phyloP scores from a whole-genome alignment of 2,329 filamentous ascomycete genomes.

The Verticillium nonalfalfae region DNA sequence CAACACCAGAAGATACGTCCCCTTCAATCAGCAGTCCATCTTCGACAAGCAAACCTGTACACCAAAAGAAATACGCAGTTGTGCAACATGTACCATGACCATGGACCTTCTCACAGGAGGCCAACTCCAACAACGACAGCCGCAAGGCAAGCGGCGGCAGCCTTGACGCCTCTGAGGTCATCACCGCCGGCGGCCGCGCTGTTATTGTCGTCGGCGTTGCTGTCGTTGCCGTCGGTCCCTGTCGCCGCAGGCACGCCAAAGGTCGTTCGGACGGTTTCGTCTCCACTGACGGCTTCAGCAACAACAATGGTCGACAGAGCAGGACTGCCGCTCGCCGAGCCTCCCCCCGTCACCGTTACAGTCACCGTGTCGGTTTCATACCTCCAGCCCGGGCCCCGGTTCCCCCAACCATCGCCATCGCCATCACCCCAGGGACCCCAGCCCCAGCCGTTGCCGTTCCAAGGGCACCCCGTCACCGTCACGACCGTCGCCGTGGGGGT shows the following conservation, averaged over 20 bases:
- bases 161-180: slow-evolving; percentile 9
- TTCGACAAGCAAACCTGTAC: no score
- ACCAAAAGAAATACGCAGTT: no score
- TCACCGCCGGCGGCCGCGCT: slow-evolving; percentile 4
- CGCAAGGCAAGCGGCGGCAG: slow-evolving; percentile 11
- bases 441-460: slow-evolving; percentile 12
- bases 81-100: no score
- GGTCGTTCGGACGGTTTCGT: slow-evolving; percentile 13
- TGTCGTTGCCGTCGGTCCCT: slow-evolving; percentile 1
- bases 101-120: slow-evolving; percentile 8
- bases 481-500: slow-evolving; percentile 10
- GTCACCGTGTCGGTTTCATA: slow-evolving; percentile 15
- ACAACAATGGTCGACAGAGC: slow-evolving; percentile 5
- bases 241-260: slow-evolving; percentile 7
- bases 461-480: slow-evolving; percentile 18
- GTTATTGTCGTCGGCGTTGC: neutral
- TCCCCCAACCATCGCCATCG: slow-evolving; percentile 11
- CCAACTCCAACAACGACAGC: slow-evolving; percentile 13
- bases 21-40: no score
- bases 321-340: neutral
- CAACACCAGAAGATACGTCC: no score
- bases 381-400: slow-evolving; percentile 13
- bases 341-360: slow-evolving; percentile 8
- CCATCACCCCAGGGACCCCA: slow-evolving; percentile 13
- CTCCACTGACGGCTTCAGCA: slow-evolving; percentile 12